Conservation (phyloP, 2,329 filamentous ascomycete genomes). For the Trichoderma polysporum region DNA sequence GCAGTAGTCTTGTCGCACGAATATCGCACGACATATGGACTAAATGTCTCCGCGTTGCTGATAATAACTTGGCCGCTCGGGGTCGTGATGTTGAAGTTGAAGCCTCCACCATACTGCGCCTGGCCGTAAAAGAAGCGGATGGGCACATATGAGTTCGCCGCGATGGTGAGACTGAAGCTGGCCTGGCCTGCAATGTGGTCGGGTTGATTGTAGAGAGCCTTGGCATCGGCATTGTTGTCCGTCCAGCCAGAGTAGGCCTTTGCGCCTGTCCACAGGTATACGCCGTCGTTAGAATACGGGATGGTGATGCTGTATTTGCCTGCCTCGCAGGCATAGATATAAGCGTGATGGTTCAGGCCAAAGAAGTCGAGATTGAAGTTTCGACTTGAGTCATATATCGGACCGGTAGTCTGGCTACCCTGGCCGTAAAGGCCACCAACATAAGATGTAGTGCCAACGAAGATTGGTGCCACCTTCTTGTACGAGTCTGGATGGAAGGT, state of each 20-base stretch:
- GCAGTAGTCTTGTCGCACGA: slow-evolving; percentile 18
- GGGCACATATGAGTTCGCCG: slow-evolving; percentile 16
- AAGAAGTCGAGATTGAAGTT: slow-evolving; percentile 26
- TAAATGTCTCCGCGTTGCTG: background rate
- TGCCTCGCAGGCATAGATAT: slow-evolving; percentile 29
- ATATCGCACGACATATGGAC: slow-evolving; percentile 17
- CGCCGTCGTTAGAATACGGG: slow-evolving; percentile 23
- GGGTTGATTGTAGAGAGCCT: slow-evolving; percentile 26
- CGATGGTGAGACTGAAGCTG: slow-evolving; percentile 24
- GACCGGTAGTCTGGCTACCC: background rate
- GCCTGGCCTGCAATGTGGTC: slow-evolving; percentile 23
- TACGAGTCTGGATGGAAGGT: background rate
- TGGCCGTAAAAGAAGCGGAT: slow-evolving; percentile 24
- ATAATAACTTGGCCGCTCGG: slow-evolving; percentile 20
- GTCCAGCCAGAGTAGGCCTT: slow-evolving; percentile 28
- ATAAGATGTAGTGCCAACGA: background rate
- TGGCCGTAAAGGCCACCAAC: background rate
- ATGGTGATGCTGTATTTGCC: slow-evolving; percentile 28
- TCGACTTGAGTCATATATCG: background rate
- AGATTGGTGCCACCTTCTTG: background rate
- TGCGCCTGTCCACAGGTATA: slow-evolving; percentile 26
- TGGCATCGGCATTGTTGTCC: slow-evolving; percentile 25
- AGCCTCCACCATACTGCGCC: slow-evolving; percentile 20
- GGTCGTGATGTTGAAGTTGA: slow-evolving; percentile 17
- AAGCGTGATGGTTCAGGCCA: slow-evolving; percentile 30